These are phyloP conservation scores for Fragaria nilgerrensis DNA, from an alignment of 306 rosid species.

Conservation along the genomic window DNA sequence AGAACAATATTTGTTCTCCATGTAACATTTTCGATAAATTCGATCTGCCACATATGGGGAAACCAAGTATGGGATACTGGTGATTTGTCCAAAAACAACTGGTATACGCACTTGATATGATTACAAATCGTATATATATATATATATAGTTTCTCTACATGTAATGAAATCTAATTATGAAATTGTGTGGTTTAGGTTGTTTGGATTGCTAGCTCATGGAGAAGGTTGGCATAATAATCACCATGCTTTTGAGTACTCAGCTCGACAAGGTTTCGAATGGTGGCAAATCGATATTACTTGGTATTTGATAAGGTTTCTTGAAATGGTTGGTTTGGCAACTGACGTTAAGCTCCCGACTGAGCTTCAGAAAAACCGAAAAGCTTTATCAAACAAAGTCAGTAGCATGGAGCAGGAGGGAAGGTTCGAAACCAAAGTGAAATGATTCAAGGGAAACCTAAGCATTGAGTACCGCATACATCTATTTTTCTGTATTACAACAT, in stretches of 20 bases:
- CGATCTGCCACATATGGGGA: slow-evolving; percentile 93
- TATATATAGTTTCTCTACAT: too few relatives aligned
- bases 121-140: too few relatives aligned
- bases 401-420: background rate
- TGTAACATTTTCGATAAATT: too few relatives aligned
- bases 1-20: too few relatives aligned
- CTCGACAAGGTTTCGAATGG: slow-evolving; percentile 89
- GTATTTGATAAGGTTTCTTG: slow-evolving; percentile 61
- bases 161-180: too few relatives aligned
- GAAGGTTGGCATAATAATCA: slow-evolving; percentile 96
- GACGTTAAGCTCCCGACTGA: slow-evolving; percentile 65
- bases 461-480: too few relatives aligned
- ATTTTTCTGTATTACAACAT: too few relatives aligned
- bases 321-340: slow-evolving; percentile 68
- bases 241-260: slow-evolving; percentile 92
- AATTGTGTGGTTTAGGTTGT: slow-evolving; percentile 45
- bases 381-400: slow-evolving; percentile 16
- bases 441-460: too few relatives aligned
- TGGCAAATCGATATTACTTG: slow-evolving; percentile 90
- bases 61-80: slow-evolving; percentile 60
- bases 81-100: slow-evolving; percentile 35
- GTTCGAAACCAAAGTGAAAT: background rate
- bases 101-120: slow-evolving; percentile 31
- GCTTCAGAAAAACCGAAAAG: slow-evolving; percentile 55
- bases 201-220: slow-evolving; percentile 78